phyloP scores from a whole-genome alignment of 1,139 yeast species.

The Protomyces inouyei region DNA sequence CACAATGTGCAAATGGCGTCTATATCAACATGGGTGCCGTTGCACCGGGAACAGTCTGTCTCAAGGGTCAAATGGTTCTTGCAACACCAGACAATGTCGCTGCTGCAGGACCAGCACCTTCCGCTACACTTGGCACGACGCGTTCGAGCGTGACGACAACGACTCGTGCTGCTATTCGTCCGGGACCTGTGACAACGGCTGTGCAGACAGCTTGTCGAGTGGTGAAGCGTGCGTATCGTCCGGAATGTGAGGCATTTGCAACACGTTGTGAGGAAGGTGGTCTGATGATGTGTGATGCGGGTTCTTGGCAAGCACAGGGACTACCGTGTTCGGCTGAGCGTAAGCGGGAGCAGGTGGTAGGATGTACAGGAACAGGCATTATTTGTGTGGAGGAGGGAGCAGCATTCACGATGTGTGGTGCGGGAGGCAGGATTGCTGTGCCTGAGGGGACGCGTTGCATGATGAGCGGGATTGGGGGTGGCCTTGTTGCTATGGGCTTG shows the following conservation, averaged over 20 bases:
- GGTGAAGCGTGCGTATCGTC: background rate
- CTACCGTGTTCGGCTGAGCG: background rate
- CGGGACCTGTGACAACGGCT: background rate
- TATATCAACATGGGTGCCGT: constrained; percentile 20
- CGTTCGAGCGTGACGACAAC: background rate
- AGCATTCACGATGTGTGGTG: constrained; percentile 2
- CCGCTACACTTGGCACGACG: background rate
- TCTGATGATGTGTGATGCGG: constrained; percentile 2
- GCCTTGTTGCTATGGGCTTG: background rate
- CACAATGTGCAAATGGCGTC: constrained; percentile 2
- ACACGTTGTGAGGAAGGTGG: constrained; percentile 3
- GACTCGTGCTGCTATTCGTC: background rate
- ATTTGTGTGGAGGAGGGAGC: constrained; percentile 5
- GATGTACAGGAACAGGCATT: constrained; percentile 15
- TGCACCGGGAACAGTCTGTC: constrained; percentile 26
- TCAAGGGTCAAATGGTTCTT: constrained; percentile 1
- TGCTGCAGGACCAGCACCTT: background rate
- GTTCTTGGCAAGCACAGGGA: background rate
- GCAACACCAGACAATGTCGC: background rate
- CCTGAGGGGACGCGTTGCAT: constrained; percentile 16
- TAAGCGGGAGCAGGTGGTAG: background rate
- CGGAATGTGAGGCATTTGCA: constrained; percentile 11
- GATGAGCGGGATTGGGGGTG: constrained; percentile 1
- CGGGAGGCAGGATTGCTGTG: background rate
- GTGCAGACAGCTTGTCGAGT: background rate